Evolutionary conservation across 305 asterid genomes (phyloP), one percentile per base, ranked within the genome.

Genomic region (Fraxinus baroniana): DNA sequence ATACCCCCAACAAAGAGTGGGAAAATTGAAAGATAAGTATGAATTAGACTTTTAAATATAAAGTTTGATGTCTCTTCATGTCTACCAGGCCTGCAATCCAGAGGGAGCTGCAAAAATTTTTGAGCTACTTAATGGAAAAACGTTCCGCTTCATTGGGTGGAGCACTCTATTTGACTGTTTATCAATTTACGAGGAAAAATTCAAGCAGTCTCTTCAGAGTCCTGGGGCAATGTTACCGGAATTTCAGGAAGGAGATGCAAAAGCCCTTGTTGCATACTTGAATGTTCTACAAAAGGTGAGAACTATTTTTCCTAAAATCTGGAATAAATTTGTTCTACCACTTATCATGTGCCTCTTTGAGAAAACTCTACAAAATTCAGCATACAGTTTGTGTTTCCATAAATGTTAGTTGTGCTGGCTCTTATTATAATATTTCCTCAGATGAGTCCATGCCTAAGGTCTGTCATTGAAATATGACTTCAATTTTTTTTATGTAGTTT

Each of bases 241-340:
- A 83, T 87, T 96, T 88, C 97, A 94, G 87, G 98, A 96, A 90
- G 99, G 99, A 72, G 99, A 96, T 88, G 97, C 98, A 79, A 92
- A 92, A 90, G 99, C 96, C 70, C 92, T 96, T 78, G 96, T 94
- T 79, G 99, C 98, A 52, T 96, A 96, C 88, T 87, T 96, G 94
- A 89, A 88, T 86, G 97, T 96, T 86, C 91, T 94, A 82, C 92
- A 91, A 84, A 91, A 92, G 98, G 99, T 93, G 80, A 79, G 28
- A 18, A 52, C 24, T 17, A 8, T 52, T 1, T 24, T 55, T 20
- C 57, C 26, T 64, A 80, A 66, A 66, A 24, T 24, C 35, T 26
- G 36, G 74, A 4, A 3, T 9, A 28, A 10, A 12, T 66, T 24
- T 10, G 24, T 22, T 24, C n/a, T 28, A 28, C 35, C 7, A 1